A percentile compares a stretch with the other conserved stretches of the same genome.
Evolutionary conservation across 352 stramenopile species (phyloP).

Genomic region (Globisporangium splendens): DNA sequence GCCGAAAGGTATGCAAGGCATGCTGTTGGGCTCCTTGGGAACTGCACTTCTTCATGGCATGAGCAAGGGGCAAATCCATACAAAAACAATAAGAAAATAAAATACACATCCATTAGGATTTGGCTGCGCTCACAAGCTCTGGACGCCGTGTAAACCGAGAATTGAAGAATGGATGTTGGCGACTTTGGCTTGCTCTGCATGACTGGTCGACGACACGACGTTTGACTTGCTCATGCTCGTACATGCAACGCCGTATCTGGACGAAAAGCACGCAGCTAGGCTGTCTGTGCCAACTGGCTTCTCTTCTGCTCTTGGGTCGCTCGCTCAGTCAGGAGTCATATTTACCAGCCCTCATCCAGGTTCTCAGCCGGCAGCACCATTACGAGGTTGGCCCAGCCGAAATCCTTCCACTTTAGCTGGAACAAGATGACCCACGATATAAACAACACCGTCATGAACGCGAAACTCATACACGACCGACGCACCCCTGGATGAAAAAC

Average conservation of each 20-base stretch:
- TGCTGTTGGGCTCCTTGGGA: no score
- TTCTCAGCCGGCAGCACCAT: conserved; percentile 72
- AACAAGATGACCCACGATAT: conserved; percentile 75
- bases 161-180: no score
- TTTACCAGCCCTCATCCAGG: conserved; percentile 63
- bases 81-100: not conserved
- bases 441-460: conserved; percentile 70
- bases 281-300: not conserved
- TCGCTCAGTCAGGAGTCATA: no score
- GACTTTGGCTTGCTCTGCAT: no score
- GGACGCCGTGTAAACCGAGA: not conserved
- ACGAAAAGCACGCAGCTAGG: no score
- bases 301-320: conserved; percentile 2
- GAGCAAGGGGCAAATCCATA: no score
- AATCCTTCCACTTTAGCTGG: conserved; percentile 85
- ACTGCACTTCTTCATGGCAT: not conserved
- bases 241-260: no score
- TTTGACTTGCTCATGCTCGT: no score
- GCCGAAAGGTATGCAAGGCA: no score
- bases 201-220: no score
- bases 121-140: not conserved
- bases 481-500: conserved; percentile 56
- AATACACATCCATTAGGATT: conserved; percentile 17
- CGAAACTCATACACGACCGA: conserved; percentile 67
- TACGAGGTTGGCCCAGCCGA: conserved; percentile 73